phyloP scores from a whole-genome alignment of 495 filamentous ascomycete genomes.

The Neurospora sp. region DNA sequence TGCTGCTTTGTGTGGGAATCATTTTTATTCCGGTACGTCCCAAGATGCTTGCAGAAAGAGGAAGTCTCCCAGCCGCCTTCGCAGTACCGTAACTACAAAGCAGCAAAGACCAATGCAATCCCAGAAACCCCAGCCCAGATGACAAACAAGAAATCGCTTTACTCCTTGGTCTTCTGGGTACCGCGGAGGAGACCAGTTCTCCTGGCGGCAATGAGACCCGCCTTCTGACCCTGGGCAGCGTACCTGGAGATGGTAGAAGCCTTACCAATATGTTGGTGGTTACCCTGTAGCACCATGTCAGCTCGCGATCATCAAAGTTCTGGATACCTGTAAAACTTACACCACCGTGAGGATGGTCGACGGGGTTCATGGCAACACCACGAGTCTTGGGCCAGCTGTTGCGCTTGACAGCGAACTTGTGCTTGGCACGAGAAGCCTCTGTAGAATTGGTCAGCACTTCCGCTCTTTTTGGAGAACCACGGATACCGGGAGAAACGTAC shows the following conservation, averaged over 20 bases:
- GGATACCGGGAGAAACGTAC: slow-evolving; percentile 32
- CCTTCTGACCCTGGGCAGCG: slow-evolving; percentile 97
- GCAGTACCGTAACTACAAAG: slow-evolving; percentile 42
- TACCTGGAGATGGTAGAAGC: slow-evolving; percentile 98
- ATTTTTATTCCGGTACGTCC: slow-evolving; percentile 24
- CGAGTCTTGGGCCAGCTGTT: slow-evolving; percentile 99
- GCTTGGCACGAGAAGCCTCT: slow-evolving; percentile 96
- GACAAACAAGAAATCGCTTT: slow-evolving; percentile 43
- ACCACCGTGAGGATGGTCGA: slow-evolving; percentile 98
- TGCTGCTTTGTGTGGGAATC: slow-evolving; percentile 23
- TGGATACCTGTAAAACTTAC: slow-evolving; percentile 24
- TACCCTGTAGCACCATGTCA: slow-evolving; percentile 57
- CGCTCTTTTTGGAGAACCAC: neutral
- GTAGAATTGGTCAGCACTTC: slow-evolving; percentile 21
- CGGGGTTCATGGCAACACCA: slow-evolving; percentile 99
- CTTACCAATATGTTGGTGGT: slow-evolving; percentile 99
- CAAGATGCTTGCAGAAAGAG: slow-evolving; percentile 23
- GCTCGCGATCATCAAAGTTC: slow-evolving; percentile 3
- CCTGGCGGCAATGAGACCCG: slow-evolving; percentile 98
- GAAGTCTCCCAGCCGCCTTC: slow-evolving; percentile 24
- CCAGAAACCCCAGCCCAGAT: slow-evolving; percentile 45
- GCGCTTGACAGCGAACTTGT: slow-evolving; percentile 99
- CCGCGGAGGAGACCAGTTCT: slow-evolving; percentile 98
- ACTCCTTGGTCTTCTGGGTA: slow-evolving; percentile 99
- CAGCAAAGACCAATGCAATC: slow-evolving; percentile 45